Evolutionary conservation across 1,284 basidiomycete genomes (phyloP), one percentile per base, ranked within the genome.

Genomic region (Pseudozyma sp.): DNA sequence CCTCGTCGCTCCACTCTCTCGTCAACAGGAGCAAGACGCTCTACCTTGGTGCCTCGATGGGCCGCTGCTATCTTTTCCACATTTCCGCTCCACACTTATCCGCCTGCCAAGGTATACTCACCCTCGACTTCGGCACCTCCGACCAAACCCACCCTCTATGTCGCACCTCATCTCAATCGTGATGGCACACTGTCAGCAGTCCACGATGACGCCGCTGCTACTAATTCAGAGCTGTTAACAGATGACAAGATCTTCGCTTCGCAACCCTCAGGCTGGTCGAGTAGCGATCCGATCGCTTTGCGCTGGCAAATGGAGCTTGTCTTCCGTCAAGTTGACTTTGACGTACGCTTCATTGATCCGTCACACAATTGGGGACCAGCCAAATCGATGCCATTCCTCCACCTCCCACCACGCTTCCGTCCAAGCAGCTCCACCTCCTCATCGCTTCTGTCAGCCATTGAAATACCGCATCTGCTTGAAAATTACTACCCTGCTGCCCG

Each of bases 271-370:
- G 67, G 60, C 14, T 83, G 81, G 81, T 70, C 78, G 0, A 82
- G 80, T 52, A 70, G 72, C 14, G 80, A 83, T 34, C 80, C 81
- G 0, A 70, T 77, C 14, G 71, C 77, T 11, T 59, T 83, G 13
- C 67, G 76, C 7, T 82, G 80, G 80, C 81, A 83, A 51, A 75
- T 83, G 66, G 77, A 80, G 54, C 61, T 82, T 19, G 21, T 76
- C 8, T 76, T 80, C 34, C 75, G 79, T 7, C 49, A 48, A 8
- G 70, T 70, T 21, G 66, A 72, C 16, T 74, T 76, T 39, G 69
- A 78, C 2, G 70, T 71, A 21, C 61, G 60, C 25, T 73, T 74
- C 44, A 58, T 80, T 53, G 58, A 68, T 16, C 78, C 71, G 12
- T 65, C 75, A 14, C 52, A 70, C 39, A 77, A 75, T 43, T 79